phyloP scores from a whole-genome alignment of 345 rosid species.

The rapeseed (Brassica napus) region Da-Ae NC_063447.1:47001001-47001500 shows the following conservation, averaged over 20 bases:
- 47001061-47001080: conserved; percentile 95
- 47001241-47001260: conserved; percentile 94
- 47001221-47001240: conserved; percentile 86
- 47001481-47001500: conserved; percentile 65
- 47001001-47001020: conserved; percentile 12
- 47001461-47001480: conserved; percentile 21
- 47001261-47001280: conserved; percentile 97
- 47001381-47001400: conserved; percentile 85
- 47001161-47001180: conserved; percentile 48
- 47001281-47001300: conserved; percentile 85
- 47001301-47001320: conserved; percentile 84
- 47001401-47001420: conserved; percentile 83
- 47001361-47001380: conserved; percentile 87
- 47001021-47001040: conserved; percentile 88
- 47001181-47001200: background rate
- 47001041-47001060: conserved; percentile 85
- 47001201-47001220: background rate
- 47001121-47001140: conserved; percentile 93
- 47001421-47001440: background rate
- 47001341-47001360: conserved; percentile 70
- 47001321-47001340: conserved; percentile 96
- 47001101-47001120: conserved; percentile 92
- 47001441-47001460: background rate
- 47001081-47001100: conserved; percentile 97
- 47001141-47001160: conserved; percentile 70